Conservation (phyloP, 1,139 yeast genomes). For the Debaryomyces sp. region DNA sequence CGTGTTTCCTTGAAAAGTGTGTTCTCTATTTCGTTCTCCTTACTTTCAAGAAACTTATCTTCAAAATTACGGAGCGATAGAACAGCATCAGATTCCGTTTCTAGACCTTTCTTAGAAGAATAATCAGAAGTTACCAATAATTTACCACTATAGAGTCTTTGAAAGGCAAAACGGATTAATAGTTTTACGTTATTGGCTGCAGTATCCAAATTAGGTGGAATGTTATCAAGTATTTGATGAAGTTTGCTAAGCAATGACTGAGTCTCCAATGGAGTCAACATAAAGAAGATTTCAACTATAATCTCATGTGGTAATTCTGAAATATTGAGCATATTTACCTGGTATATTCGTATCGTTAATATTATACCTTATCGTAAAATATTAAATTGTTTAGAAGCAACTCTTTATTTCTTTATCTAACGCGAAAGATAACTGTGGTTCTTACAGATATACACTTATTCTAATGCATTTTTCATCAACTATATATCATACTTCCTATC, state of each 20-base stretch:
- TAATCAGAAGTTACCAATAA: constrained; percentile 17
- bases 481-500: no score
- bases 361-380: background rate
- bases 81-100: constrained; percentile 15
- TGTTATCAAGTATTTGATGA: background rate
- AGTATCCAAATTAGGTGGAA: background rate
- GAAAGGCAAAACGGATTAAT: constrained; percentile 16
- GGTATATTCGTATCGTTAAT: background rate
- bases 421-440: background rate
- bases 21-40: constrained; percentile 13
- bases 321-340: background rate
- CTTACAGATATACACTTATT: background rate
- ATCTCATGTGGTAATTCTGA: constrained; percentile 29
- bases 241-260: constrained; percentile 1
- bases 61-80: constrained; percentile 20
- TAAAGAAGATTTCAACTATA: constrained; percentile 23
- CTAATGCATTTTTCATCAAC: no score
- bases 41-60: constrained; percentile 16
- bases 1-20: constrained; percentile 23
- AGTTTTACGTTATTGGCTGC: constrained; percentile 4
- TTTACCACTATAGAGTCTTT: constrained; percentile 26
- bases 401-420: background rate
- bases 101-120: constrained; percentile 10
- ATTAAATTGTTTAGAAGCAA: background rate
- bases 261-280: constrained; percentile 26